Evolutionary conservation across 768 basidiomycete genomes (phyloP), one percentile per base, ranked within the genome.

Genomic region (Nidularia sp.): DNA sequence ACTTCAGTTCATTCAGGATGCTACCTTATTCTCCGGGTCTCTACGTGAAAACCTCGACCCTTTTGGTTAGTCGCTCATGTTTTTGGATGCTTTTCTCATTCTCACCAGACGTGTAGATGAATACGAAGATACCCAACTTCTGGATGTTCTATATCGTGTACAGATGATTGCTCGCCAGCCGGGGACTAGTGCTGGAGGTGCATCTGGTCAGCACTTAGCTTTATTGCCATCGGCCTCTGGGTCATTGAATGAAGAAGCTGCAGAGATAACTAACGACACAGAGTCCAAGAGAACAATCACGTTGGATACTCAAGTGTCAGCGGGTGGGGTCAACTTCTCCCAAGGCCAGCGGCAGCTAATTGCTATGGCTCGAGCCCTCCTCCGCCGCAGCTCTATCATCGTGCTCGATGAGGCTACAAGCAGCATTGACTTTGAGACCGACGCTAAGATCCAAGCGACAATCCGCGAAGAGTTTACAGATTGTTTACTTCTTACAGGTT

Each of bases 271-370:
- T 8, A 87, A 85, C 0, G 83, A 85, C 22, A 62, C 76, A 2
- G 87, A 88, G 18, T 50, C 60, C 32, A 86, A 80, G 61, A 76
- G 74, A 0, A 71, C 72, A 0, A 71, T 95, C 31, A 76, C 81
- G 0, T 75, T 96, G 3, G 83, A 90, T 15, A 90, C 87, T 0
- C 83, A 87, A 54, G 87, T 96, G 6, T 90, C 90, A 0, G 77
- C 90, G 0, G 93, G 93, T 0, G 93, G 93, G 0, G 77, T 84
- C 32, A 96, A 97, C 70, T 95, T 97, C 67, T 94, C 90, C 1
- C 90, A 93, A 53, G 94, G 95, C 7, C 93, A 98, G 63, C 68
- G 93, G 7, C 94, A 98, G 60, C 70, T 93, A 12, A 88, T 93
- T 49, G 86, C 90, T 1, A 87, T 93, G 86, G 91, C 90, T 0